Evolutionary conservation across 2,329 filamentous ascomycete species (phyloP), one percentile per base, ranked within the genome.

Genomic region (Diaporthe ilicicola): DNA sequence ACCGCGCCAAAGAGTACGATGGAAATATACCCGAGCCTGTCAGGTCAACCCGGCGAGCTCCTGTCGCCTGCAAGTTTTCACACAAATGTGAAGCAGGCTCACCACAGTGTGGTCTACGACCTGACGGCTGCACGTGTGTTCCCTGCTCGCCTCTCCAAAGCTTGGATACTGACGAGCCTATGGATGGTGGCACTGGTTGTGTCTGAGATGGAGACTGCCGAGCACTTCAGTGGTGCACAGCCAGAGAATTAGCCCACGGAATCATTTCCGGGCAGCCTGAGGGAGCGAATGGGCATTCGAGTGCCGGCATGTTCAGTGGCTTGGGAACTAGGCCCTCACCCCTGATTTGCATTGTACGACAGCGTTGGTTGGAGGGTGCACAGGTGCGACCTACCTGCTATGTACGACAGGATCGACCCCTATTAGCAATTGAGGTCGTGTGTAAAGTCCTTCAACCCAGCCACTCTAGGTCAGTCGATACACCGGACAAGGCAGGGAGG

Each of bases 311-410:
- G 29, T 46, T n/a, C n/a, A 9, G 27, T 12, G 8, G 29, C 17
- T 46, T n/a, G 39, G n/a, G 29, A 7, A n/a, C 22, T 24, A 39
- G 6, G 55, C 24, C 29, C 32, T 37, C 13, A 3, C 53, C 29
- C 22, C 42, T 34, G 29, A 39, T 34, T 51, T 48, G 44, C 24
- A 19, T 12, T 68, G 66, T 68, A 42, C 32, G 17, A 68, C 66
- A 39, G 37, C 22, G 53, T 50, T 50, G 44, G n/a, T 37, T 46
- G 17, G 53, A 27, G 29, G 44, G 34, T 29, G 19, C 32, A 68
- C 66, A 32, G 17, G 53, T 68, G 65, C 50, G 42, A 39, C 65
- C 32, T 15, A 13, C n/a, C n/a, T 22, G 19, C 9, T 27, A 34
- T 50, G n/a, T 39, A 46, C 65, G 29, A 67, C 42, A 68, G 29